Evolutionary conservation across 805 yeast species (phyloP), one percentile per base, ranked within the genome.

Genomic region (Candida palmyrensis): DNA sequence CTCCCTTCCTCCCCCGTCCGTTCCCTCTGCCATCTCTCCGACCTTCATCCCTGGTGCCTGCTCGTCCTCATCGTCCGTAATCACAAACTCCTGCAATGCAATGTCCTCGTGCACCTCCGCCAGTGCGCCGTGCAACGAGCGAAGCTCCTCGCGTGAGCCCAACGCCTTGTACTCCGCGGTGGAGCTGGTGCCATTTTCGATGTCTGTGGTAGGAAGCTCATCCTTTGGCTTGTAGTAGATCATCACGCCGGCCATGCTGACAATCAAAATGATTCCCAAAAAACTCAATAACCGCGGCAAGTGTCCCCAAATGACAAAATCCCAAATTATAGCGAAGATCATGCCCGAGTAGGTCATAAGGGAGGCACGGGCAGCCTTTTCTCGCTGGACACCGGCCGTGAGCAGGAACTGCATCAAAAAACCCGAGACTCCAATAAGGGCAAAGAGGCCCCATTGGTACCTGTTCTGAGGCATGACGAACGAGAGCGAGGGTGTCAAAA

Each of bases 311-410:
- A 87, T 59, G 1, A 76, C 27, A 22, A 75, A 60, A 51, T 88
- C 96, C 76, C 89, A 79, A 20, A 82, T 37, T 12, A 86, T 60
- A 0, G 96, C 90, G 59, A 81, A 86, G 2, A 88, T 60, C 68
- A 88, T 71, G 48, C 80, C 85, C 2, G 88, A 70, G 52, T 89
- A 89, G 2, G 73, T 61, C 76, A 86, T 79, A 39, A 84, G 68
- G 9, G 89, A 69, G 0, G 88, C 85, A 36, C 83, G 70, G 3
- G 87, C 77, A 0, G 96, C 94, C 33, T 66, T 63, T 41, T 84
- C 95, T 35, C 85, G 66, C 53, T 86, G 95, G 32, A 88, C 72
- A 1, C 96, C 96, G 6, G 85, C 77, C 0, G 96, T 84, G 30
- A 84, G 57, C 23, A 80, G 60, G 47, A 78, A 79, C 54, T 89